Base-by-base conservation (phyloP, 805 yeast genomes). In the Nematodospora valgi region DNA sequence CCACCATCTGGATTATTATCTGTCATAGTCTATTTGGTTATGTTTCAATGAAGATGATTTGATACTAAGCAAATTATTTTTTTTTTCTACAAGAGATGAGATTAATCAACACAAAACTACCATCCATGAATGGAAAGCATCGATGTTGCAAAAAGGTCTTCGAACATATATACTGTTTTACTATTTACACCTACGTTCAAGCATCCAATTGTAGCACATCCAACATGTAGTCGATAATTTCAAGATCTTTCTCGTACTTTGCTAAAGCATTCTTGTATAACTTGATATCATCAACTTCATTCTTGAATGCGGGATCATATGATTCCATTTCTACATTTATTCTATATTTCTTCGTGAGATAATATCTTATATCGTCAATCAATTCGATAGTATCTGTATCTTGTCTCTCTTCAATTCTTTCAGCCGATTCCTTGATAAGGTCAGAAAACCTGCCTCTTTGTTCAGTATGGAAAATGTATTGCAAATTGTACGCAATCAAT, bases 361-460 rank as follows among this genome's bases (percentile, higher is more conserved):
- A 81, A 54, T 71, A 85, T 43, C 88, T 64, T 8, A 85, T 79
- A 58, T 84, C 94, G 56, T 84, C 95, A 18, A 85, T 65, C 45
- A 85, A 61, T 48, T 85, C 95, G 49, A 85, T 81, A 1, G 91
- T 81, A 58, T 85, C 95, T 0, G 84, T 80, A 40, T 78, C 86
- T 45, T 85, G 79, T 50, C 93, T 69, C 11, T 53, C 57, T 14
- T 69, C 49, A 32, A 85, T 82, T 46, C 86, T 60, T 11, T 48
- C 43, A 0, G 91, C 82, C 50, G 76, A 68, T 43, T 65, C 68
- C 33, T 41, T 46, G n/a, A 64, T 52, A 13, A 62, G 41, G 6
- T 25, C 27, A 6, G 41, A 33, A 12, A 62, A 36, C 30, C 34
- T 18, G 0, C 27, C 8, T n/a, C 59, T 32, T 27, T 67, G 69